Conservation (phyloP, 1,139 yeast genomes). For the Kodamaea arcana region DNA sequence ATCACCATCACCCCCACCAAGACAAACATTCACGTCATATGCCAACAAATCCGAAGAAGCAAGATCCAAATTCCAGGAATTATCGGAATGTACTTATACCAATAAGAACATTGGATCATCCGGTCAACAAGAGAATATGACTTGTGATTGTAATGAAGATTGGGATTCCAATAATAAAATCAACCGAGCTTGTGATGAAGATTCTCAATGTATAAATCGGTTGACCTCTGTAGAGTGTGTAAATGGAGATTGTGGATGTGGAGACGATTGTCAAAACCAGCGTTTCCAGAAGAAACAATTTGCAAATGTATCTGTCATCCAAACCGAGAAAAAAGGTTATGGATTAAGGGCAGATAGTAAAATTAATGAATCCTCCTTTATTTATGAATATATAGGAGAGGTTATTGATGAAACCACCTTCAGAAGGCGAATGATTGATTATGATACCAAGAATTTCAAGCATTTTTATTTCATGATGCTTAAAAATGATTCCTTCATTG, state of each 20-base stretch:
- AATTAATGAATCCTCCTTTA: constrained; percentile 61
- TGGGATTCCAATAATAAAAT: constrained; percentile 30
- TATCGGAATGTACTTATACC: constrained; percentile 60
- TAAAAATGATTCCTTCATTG: constrained; percentile 87
- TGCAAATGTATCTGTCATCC: constrained; percentile 70
- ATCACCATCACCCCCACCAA: constrained; percentile 3
- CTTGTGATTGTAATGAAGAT: constrained; percentile 76
- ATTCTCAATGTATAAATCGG: constrained; percentile 86
- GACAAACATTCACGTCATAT: constrained; percentile 41
- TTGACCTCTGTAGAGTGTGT: constrained; percentile 90
- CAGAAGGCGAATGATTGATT: constrained; percentile 66
- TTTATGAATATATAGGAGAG: constrained; percentile 92
- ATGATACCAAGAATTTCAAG: constrained; percentile 65
- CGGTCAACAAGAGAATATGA: constrained; percentile 73
- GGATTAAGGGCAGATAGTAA: constrained; percentile 72
- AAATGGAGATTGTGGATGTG: constrained; percentile 69
- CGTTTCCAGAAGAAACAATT: constrained; percentile 75
- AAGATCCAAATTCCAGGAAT: constrained; percentile 46
- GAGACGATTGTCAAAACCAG: constrained; percentile 78
- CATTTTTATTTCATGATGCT: constrained; percentile 98
- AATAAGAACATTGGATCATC: constrained; percentile 59
- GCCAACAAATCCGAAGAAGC: constrained; percentile 75
- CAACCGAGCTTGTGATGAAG: constrained; percentile 79
- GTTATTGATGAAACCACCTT: constrained; percentile 77
- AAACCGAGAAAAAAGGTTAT: constrained; percentile 81